A percentile compares a stretch with the other conserved stretches of the same genome.
phyloP scores from a whole-genome alignment of 2,329 filamentous ascomycete genomes.

The Aspergillus sp. region DNA sequence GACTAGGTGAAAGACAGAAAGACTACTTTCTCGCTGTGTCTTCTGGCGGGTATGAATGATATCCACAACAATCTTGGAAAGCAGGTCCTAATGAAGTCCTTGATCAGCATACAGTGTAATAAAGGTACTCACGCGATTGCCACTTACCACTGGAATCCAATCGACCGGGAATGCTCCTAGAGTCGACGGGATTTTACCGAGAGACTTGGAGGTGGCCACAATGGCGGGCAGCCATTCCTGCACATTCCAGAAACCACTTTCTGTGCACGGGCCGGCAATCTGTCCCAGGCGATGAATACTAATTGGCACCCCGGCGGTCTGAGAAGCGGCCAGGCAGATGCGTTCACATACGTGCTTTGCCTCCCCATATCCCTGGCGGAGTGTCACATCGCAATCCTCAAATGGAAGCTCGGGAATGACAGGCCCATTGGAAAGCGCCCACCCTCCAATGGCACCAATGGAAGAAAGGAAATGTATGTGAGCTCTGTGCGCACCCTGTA shows the following conservation, averaged over 20 bases:
- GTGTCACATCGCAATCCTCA: slow-evolving; percentile 17
- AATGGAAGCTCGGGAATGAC: slow-evolving; percentile 20
- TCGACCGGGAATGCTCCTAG: slow-evolving; percentile 42
- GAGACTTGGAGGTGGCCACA: slow-evolving; percentile 44
- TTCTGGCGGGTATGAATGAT: slow-evolving; percentile 24
- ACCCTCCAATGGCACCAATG: slow-evolving; percentile 18
- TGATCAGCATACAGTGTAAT: too few species aligned
- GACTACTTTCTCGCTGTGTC: slow-evolving; percentile 9
- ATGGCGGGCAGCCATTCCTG: slow-evolving; percentile 40
- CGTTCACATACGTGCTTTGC: slow-evolving; percentile 36
- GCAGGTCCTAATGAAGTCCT: slow-evolving; percentile 3
- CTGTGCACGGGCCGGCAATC: slow-evolving; percentile 22
- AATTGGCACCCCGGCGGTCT: slow-evolving; percentile 11
- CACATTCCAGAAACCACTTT: slow-evolving; percentile 47
- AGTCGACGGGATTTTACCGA: slow-evolving; percentile 40
- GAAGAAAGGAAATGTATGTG: slow-evolving; percentile 22
- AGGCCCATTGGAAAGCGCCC: slow-evolving; percentile 5
- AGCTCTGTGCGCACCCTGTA: slow-evolving; percentile 7
- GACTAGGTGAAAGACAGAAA: slow-evolving; percentile 38
- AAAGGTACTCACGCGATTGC: too few species aligned
- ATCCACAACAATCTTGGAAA: slow-evolving; percentile 42
- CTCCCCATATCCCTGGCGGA: slow-evolving; percentile 28
- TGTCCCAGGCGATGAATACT: slow-evolving; percentile 28
- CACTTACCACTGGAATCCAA: slow-evolving; percentile 29
- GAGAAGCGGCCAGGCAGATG: slow-evolving; percentile 32